Evolutionary conservation across 805 yeast species (phyloP), one percentile per base, ranked within the genome.

Genomic region (Sungouiozyma ichnusensis): DNA sequence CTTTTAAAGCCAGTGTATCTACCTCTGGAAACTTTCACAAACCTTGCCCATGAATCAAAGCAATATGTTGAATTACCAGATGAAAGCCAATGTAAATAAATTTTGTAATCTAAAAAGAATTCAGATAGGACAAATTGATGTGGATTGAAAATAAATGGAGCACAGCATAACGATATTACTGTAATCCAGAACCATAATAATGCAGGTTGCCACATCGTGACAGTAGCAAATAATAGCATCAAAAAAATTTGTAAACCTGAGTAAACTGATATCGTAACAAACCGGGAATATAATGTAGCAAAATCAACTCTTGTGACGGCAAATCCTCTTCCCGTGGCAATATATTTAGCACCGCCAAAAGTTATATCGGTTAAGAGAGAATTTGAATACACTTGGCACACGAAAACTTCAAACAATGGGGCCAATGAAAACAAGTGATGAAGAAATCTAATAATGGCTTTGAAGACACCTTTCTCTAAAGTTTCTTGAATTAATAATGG

Each of bases 341-440:
- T 82, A 57, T 90, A 90, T 42, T 78, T 73, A 1, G 97, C 97
- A 37, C 95, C 95, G 3, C 97, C 97, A 64, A 83, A 81, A 1
- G 87, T 72, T 39, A 90, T 68, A 61, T 88, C 92, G 39, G 76
- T 75, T 37, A 76, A 64, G 51, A 90, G 66, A 0, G 96, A 74
- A 52, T 77, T 76, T 3, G 97, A 84, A 59, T 90, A 90, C 7
- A 88, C 81, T 62, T 88, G 96, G 60, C 97, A 86, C 7, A 85
- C 95, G 64, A 90, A 87, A 5, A 90, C 97, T 60, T 90, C 97
- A 64, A 90, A 90, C 41, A 88, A 64, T 2, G 97, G 97, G 2
- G 97, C 83, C 45, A 88, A 62, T 0, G 96, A 87, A 27, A 76
- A 57, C 43, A 90, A 69, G 54, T 90, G 97, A 58, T 74, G 76